Conservation (phyloP, 2,329 filamentous ascomycete genomes). For the Calonectria pseudoreteaudii region DNA sequence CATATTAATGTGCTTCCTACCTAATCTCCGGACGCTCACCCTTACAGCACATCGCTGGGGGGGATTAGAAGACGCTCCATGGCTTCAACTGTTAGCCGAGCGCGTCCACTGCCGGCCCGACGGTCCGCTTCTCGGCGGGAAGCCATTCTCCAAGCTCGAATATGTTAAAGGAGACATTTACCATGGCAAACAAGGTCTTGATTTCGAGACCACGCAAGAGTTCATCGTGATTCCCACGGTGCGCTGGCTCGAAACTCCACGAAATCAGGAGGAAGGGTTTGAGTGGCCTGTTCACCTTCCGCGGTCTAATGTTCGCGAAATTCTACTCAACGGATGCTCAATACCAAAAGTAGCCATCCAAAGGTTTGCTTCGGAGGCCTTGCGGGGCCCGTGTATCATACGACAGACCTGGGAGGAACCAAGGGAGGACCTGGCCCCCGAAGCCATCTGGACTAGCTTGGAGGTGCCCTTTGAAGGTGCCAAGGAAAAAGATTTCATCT, state of each 20-base stretch:
- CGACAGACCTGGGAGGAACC: neutral
- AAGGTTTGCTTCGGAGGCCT: neutral
- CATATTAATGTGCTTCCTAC: neutral
- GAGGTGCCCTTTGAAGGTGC: neutral
- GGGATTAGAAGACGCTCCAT: neutral
- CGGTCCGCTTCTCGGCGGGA: neutral
- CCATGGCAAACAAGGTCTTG: neutral
- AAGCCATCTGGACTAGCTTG: neutral
- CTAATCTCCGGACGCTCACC: neutral
- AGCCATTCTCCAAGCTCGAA: neutral
- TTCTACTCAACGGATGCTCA: neutral
- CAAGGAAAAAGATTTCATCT: neutral
- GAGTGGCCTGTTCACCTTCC: neutral
- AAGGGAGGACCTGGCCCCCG: neutral
- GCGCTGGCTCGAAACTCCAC: neutral
- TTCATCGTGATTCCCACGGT: neutral
- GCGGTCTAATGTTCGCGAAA: neutral
- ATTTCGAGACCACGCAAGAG: neutral
- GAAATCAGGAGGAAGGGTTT: neutral
- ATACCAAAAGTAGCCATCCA: neutral
- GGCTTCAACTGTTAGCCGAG: neutral
- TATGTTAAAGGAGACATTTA: neutral
- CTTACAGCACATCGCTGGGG: neutral
- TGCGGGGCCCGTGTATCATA: neutral
- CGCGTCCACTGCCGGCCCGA: neutral